phyloP scores from a whole-genome alignment of 2,329 filamentous ascomycete genomes.

The Fusarium goolgardi region DNA sequence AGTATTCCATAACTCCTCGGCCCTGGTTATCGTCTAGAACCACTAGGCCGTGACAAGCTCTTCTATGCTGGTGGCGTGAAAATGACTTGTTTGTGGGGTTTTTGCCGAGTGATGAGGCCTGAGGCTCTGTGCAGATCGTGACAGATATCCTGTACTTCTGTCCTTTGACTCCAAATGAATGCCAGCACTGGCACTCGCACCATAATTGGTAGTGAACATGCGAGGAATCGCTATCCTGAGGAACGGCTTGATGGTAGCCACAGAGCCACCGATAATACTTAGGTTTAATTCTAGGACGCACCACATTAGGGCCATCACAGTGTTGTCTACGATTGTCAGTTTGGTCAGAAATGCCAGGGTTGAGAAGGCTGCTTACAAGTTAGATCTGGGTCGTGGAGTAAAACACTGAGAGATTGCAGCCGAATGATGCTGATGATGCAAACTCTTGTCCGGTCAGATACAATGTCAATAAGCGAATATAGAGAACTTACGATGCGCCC shows the following conservation, averaged over 20 bases:
- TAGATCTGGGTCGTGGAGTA: slow-evolving; percentile 14
- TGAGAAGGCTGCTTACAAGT: not conserved
- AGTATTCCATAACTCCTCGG: not conserved
- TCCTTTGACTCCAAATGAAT: slow-evolving; percentile 5
- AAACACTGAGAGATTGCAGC: slow-evolving; percentile 16
- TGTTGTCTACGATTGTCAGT: slow-evolving; percentile 23
- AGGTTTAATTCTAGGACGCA: slow-evolving; percentile 31
- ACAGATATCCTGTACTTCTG: not conserved
- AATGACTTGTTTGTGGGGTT: not conserved
- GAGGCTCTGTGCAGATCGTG: not conserved
- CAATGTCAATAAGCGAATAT: not conserved
- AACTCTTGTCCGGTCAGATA: slow-evolving; percentile 14
- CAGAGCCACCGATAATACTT: slow-evolving; percentile 25
- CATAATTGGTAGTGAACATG: slow-evolving; percentile 6
- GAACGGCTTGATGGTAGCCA: slow-evolving; percentile 27
- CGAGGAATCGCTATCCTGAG: slow-evolving; percentile 14
- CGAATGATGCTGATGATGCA: slow-evolving; percentile 19
- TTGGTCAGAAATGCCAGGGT: not conserved
- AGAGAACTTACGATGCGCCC: slow-evolving; percentile 22
- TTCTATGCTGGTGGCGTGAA: not conserved
- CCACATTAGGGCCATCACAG: slow-evolving; percentile 25
- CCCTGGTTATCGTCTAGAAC: accelerated
- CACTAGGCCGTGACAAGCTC: not conserved
- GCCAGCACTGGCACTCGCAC: not conserved
- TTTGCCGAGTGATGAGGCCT: not conserved